phyloP scores from a whole-genome alignment of 2,329 filamentous ascomycete genomes.

The Nigrospora sphaerica region DNA sequence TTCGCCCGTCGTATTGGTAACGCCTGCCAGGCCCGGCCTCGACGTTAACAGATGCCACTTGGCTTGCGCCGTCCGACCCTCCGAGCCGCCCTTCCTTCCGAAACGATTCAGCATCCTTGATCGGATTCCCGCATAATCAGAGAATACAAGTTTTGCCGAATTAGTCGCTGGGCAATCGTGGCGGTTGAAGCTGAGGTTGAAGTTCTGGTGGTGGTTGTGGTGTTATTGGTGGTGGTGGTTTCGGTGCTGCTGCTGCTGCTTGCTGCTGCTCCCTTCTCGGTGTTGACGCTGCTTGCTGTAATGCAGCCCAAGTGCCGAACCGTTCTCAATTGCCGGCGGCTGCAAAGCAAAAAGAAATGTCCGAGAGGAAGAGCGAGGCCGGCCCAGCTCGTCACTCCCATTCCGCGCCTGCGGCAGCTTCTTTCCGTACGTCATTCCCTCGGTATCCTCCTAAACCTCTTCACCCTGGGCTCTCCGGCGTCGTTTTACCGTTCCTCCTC shows the following conservation, averaged over 20 bases:
- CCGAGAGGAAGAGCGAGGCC: constrained; percentile 38
- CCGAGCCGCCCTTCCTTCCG: too few species aligned
- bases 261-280: not conserved
- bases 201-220: constrained; percentile 3
- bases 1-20: too few species aligned
- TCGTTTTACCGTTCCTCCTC: not conserved
- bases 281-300: not conserved
- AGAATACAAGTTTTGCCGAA: too few species aligned
- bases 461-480: not conserved
- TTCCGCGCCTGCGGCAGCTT: constrained; percentile 35
- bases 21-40: too few species aligned
- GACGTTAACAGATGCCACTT: too few species aligned
- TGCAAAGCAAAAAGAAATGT: constrained; percentile 22
- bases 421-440: constrained; percentile 38
- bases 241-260: too few species aligned
- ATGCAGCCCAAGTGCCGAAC: constrained; percentile 1
- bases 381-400: constrained; percentile 33
- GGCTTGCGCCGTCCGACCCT: too few species aligned
- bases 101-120: too few species aligned
- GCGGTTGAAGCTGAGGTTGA: too few species aligned
- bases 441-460: not conserved
- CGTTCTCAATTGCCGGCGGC: not conserved
- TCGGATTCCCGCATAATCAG: too few species aligned
- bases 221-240: not conserved
- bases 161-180: too few species aligned